Conservation (phyloP, 192 early-diverging fungal genomes). For the Coemansia sp. region DNA sequence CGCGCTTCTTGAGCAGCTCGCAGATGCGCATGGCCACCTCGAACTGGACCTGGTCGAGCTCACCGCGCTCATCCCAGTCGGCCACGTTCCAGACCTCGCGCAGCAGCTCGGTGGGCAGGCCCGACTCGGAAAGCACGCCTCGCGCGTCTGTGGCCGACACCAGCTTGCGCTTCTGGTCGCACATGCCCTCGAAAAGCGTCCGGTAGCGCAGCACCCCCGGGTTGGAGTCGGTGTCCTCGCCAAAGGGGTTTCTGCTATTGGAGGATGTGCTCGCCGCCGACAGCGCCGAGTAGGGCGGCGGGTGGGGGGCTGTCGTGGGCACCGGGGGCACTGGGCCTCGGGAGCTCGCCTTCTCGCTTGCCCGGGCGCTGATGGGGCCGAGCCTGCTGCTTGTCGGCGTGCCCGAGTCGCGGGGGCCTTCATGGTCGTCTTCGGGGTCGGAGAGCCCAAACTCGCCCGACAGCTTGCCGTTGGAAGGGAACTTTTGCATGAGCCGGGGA, state of each 20-base stretch:
- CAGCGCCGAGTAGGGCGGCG: constrained; percentile 46
- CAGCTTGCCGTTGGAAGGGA: constrained; percentile 51
- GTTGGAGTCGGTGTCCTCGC: constrained; percentile 54
- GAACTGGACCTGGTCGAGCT: constrained; percentile 78
- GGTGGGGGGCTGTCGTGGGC: constrained; percentile 1
- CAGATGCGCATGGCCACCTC: constrained; percentile 73
- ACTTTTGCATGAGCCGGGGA: constrained; percentile 68
- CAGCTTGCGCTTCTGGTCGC: constrained; percentile 32
- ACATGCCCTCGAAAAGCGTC: constrained; percentile 20
- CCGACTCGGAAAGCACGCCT: constrained; percentile 53
- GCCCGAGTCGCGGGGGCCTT: not conserved
- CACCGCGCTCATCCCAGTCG: constrained; percentile 78
- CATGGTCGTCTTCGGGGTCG: not conserved
- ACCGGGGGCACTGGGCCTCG: not conserved
- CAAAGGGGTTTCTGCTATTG: constrained; percentile 59
- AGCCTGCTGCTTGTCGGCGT: not conserved
- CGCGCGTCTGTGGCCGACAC: constrained; percentile 16
- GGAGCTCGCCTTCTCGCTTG: constrained; percentile 11
- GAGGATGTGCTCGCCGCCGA: constrained; percentile 20
- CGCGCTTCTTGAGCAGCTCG: constrained; percentile 29
- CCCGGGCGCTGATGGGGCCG: not conserved
- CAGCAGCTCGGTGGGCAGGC: constrained; percentile 57
- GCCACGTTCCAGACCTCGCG: constrained; percentile 69
- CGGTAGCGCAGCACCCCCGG: constrained; percentile 49
- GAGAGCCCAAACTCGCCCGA: constrained; percentile 26